Conservation (phyloP, 164 flowering plant species). For the Houttuynia cordata region DNA sequence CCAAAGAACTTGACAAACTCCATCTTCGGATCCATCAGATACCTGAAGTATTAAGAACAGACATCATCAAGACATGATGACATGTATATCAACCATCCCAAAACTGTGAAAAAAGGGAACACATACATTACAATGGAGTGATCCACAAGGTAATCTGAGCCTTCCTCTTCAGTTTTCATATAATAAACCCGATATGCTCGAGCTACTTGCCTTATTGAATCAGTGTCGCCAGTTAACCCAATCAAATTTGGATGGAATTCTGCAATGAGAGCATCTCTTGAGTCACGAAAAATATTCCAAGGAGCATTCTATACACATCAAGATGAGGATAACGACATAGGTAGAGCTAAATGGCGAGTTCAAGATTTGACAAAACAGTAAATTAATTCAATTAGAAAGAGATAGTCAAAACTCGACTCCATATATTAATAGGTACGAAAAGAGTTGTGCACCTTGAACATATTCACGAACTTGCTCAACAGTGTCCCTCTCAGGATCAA, state of each 20-base stretch:
- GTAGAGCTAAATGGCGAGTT: neutral
- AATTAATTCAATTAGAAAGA: neutral
- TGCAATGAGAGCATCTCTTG: slow-evolving; percentile 16
- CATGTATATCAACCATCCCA: neutral
- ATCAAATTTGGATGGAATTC: slow-evolving; percentile 84
- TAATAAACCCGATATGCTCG: slow-evolving; percentile 92
- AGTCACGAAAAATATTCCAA: neutral
- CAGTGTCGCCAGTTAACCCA: slow-evolving; percentile 73
- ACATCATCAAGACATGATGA: too few relatives aligned
- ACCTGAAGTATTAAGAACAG: slow-evolving; percentile 30
- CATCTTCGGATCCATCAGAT: slow-evolving; percentile 87
- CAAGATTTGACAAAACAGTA: neutral
- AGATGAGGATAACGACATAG: neutral
- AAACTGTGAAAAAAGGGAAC: neutral
- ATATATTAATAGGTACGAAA: too few relatives aligned
- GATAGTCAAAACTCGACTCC: neutral
- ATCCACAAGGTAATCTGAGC: slow-evolving; percentile 89
- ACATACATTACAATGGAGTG: slow-evolving; percentile 92
- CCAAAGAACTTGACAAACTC: slow-evolving; percentile 81
- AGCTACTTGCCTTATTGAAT: slow-evolving; percentile 63
- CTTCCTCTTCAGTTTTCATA: slow-evolving; percentile 92
- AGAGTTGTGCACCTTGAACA: slow-evolving; percentile 51
- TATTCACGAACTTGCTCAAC: slow-evolving; percentile 88
- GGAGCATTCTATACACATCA: neutral
- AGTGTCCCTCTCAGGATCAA: slow-evolving; percentile 96